A percentile compares a stretch with the other conserved stretches of the same genome.
Conservation (phyloP, 176 grass and related monocot species). For the Guadua angustifolia region DNA sequence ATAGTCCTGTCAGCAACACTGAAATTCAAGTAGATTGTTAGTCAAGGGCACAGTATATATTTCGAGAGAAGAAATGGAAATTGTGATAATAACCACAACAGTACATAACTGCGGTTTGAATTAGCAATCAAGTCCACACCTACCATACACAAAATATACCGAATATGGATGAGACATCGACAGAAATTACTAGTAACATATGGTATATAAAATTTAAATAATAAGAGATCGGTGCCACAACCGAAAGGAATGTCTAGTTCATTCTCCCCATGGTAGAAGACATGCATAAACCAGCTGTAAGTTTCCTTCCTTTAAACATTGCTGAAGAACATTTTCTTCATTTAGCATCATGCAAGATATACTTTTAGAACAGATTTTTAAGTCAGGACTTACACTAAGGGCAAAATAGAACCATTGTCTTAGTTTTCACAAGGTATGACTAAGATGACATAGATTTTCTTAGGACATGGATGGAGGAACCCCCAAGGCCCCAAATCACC, state of each 20-base stretch:
- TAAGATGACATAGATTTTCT: neutral
- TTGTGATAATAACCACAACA: slow-evolving; percentile 12
- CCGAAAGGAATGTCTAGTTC: neutral
- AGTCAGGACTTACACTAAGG: neutral
- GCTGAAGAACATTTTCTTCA: neutral
- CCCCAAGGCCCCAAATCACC: neutral
- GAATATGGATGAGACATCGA: neutral
- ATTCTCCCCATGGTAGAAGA: neutral
- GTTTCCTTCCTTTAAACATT: neutral
- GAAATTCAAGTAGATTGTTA: slow-evolving; percentile 41
- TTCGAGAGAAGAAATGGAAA: slow-evolving; percentile 18
- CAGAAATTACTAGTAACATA: slow-evolving; percentile 12
- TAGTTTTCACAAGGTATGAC: slow-evolving; percentile 3
- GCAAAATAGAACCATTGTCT: neutral
- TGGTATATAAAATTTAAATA: neutral
- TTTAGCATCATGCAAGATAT: neutral
- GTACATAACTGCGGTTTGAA: slow-evolving; percentile 20
- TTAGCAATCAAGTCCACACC: slow-evolving; percentile 14
- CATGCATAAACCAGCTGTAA: neutral
- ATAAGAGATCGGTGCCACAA: neutral
- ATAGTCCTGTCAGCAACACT: slow-evolving; percentile 51
- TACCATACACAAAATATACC: neutral
- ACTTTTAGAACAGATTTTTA: neutral
- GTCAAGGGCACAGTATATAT: neutral
- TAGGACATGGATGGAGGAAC: neutral